phyloP scores from a whole-genome alignment of 352 stramenopile genomes.

The Globisporangium okanoganense region DNA sequence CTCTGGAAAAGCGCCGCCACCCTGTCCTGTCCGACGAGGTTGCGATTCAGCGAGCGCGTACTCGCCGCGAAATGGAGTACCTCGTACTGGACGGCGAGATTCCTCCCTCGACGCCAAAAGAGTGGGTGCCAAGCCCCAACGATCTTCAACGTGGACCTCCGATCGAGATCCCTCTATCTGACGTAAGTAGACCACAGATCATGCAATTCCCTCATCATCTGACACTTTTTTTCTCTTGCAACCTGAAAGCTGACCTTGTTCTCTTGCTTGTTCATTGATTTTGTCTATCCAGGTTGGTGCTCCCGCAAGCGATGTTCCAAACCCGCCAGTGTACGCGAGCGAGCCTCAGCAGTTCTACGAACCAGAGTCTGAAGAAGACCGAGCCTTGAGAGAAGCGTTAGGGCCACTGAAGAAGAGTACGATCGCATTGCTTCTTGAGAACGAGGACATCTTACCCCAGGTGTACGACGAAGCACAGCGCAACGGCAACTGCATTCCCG shows the following conservation, averaged over 20 bases:
- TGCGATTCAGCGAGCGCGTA: constrained; percentile 57
- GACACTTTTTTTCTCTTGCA: not conserved
- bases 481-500: constrained; percentile 69
- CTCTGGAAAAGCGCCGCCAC: constrained; percentile 32
- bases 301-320: constrained; percentile 3
- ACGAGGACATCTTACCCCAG: constrained; percentile 69
- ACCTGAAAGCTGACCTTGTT: not conserved
- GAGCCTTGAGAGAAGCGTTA: constrained; percentile 56
- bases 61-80: constrained; percentile 79
- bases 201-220: not conserved
- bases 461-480: constrained; percentile 80
- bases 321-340: not conserved
- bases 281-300: constrained; percentile 10
- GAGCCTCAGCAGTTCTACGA: constrained; percentile 16
- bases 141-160: constrained; percentile 55
- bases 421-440: constrained; percentile 66
- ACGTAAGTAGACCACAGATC: constrained; percentile 30
- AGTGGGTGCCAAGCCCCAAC: constrained; percentile 61
- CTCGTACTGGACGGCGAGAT: constrained; percentile 79
- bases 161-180: constrained; percentile 62
- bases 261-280: not conserved
- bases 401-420: constrained; percentile 70
- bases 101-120: constrained; percentile 67
- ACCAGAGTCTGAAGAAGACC: constrained; percentile 48
- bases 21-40: constrained; percentile 55